phyloP scores from a whole-genome alignment of 257 asterid genomes.

The Haberlea rhodopensis region DNA sequence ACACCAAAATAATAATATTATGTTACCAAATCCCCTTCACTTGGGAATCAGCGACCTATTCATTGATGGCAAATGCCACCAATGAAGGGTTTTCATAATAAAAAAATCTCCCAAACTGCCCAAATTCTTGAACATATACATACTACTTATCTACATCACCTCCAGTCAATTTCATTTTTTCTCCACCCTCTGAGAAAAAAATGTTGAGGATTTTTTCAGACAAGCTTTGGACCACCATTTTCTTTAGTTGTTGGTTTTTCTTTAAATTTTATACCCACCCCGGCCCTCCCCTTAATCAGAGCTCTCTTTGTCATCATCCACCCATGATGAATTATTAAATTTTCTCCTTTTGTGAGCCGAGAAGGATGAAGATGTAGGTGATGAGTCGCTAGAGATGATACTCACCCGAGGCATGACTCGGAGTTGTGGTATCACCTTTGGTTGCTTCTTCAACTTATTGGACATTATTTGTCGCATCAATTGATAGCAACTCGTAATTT shows the following conservation, averaged over 20 bases:
- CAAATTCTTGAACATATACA: slow-evolving; percentile 39
- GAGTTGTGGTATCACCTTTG: slow-evolving; percentile 74
- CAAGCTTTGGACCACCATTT: slow-evolving; percentile 48
- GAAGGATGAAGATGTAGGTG: slow-evolving; percentile 45
- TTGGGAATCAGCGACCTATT: slow-evolving; percentile 83
- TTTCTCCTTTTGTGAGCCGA: slow-evolving; percentile 70
- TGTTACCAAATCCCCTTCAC: slow-evolving; percentile 66
- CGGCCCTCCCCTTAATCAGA: slow-evolving; percentile 35
- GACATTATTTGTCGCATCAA: slow-evolving; percentile 34
- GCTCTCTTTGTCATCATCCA: slow-evolving; percentile 53
- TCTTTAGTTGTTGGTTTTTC: slow-evolving; percentile 8
- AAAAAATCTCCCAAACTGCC: slow-evolving; percentile 33
- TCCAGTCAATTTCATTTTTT: slow-evolving; percentile 51
- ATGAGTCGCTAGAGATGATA: slow-evolving; percentile 40
- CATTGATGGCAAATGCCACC: slow-evolving; percentile 40
- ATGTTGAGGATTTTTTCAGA: slow-evolving; percentile 46
- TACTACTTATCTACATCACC: slow-evolving; percentile 56
- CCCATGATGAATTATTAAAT: slow-evolving; percentile 52
- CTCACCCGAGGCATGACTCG: slow-evolving; percentile 73
- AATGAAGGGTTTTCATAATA: slow-evolving; percentile 27
- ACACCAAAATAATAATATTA: slow-evolving; percentile 37
- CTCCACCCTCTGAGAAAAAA: no score
- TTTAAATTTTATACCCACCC: slow-evolving; percentile 8
- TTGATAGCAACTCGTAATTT: slow-evolving; percentile 53
- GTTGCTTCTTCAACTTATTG: slow-evolving; percentile 44